Evolutionary conservation across 139 green algal species (phyloP), one percentile per base, ranked within the genome.

Genomic region (Coccomyxa sp.): DNA sequence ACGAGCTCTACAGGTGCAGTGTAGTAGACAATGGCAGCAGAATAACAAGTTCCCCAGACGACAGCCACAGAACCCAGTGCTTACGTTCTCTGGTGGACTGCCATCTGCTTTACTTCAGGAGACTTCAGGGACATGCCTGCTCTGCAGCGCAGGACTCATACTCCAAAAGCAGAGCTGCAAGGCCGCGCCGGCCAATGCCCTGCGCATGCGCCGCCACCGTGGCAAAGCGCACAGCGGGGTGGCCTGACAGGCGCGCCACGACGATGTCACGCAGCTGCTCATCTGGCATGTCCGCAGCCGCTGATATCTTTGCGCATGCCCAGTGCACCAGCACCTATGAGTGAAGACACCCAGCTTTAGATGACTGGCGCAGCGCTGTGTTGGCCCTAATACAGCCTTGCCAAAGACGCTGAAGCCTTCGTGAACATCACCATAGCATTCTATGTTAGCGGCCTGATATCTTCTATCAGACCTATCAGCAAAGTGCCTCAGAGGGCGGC

Each of bases 281-380:
- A 75, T 98, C 93, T 2, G 86, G 64, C 29, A 87, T 70, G 29
- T 64, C 68, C 58, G 14, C 8, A 76, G 74, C 80, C 0, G 88
- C 80, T 27, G 39, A 84, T 79, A 98, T 94, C 70, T 95, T 95
- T 78, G 90, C 85, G 39, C 88, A 92, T 2, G 93, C 94, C 94
- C 94, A 98, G 77, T 93, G 88, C 8, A 86, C n/a, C 68, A 96
- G 78, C 50, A 96, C 90, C 68, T 82, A n/a, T 74, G 36, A 38
- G 4, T 29, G 29, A 27, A 39, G 38, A 36, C 41, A 50, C 22
- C 50, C 14, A 64, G 50, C 50, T 14, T 18, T 64, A 18, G 50
- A 64, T 14, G 14, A 18, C 50, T 64, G 50, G 18, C 50, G 14
- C 50, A 64, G n/a, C n/a, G n/a, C n/a, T n/a, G n/a, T n/a, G n/a